Evolutionary conservation across 345 rosid genomes (phyloP).

Genomic region (Capsella bursapastoris): DNA sequence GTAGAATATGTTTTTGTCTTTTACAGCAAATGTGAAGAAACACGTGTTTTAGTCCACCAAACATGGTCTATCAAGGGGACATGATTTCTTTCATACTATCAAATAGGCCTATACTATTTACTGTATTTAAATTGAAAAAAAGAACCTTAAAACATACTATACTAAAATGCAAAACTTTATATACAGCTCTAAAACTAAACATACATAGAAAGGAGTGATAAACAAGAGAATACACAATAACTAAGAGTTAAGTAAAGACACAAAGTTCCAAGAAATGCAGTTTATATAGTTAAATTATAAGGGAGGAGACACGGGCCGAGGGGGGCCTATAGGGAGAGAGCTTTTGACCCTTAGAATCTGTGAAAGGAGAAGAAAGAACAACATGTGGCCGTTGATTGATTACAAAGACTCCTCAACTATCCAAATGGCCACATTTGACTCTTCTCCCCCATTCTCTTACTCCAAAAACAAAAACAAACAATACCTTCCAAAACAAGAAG

Average conservation of each 20-base stretch:
- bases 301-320: not conserved
- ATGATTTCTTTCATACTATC: not conserved
- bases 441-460: constrained; percentile 20
- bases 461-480: not conserved
- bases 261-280: constrained; percentile 29
- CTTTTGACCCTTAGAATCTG: constrained; percentile 52
- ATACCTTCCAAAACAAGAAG: constrained; percentile 1
- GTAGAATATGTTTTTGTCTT: constrained; percentile 23
- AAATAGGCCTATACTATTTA: not conserved
- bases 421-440: constrained; percentile 53
- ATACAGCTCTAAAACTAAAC: not conserved
- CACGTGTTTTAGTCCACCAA: constrained; percentile 35
- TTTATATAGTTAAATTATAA: constrained; percentile 32
- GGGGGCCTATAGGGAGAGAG: constrained; percentile 4
- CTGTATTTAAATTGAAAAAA: not conserved
- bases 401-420: constrained; percentile 50
- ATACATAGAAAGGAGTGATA: not conserved
- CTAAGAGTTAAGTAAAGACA: not conserved
- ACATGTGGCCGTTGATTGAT: constrained; percentile 26
- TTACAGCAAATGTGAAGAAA: constrained; percentile 13
- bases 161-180: not conserved
- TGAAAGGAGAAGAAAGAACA: constrained; percentile 43
- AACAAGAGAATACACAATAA: not conserved
- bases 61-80: constrained; percentile 12
- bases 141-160: not conserved